phyloP scores from a whole-genome alignment of 2,329 filamentous ascomycete genomes.

The Aspergillus eucalypticola region DNA sequence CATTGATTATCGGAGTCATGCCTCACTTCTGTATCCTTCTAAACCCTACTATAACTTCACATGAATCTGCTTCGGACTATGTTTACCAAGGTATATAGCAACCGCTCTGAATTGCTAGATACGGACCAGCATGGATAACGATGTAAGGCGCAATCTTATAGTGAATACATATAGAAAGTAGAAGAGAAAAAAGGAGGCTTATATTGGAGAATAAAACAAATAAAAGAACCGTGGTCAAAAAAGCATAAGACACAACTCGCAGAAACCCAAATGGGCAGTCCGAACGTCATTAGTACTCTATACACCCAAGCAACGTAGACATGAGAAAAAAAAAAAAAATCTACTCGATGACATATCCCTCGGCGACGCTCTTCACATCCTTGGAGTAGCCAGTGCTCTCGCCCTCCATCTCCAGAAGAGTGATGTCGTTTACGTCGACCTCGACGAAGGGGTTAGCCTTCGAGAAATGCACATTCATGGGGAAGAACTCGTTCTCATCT shows the following conservation, averaged over 20 bases:
- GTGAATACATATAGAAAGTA: not conserved
- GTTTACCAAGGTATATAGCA: too few relatives aligned
- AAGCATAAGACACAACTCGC: slow-evolving; percentile 20
- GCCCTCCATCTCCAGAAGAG: slow-evolving; percentile 48
- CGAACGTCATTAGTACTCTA: slow-evolving; percentile 43
- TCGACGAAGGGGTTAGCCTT: slow-evolving; percentile 86
- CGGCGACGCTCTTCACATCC: slow-evolving; percentile 46
- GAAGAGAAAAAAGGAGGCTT: slow-evolving; percentile 7
- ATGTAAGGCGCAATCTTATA: not conserved
- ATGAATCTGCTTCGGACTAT: too few relatives aligned
- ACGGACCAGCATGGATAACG: not conserved
- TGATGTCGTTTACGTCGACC: slow-evolving; percentile 69
- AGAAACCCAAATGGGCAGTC: slow-evolving; percentile 22
- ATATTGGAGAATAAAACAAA: slow-evolving; percentile 21
- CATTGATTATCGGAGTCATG: too few relatives aligned
- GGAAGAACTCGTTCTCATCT: slow-evolving; percentile 95
- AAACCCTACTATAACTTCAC: too few relatives aligned
- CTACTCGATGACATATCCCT: slow-evolving; percentile 49
- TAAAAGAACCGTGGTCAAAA: slow-evolving; percentile 23
- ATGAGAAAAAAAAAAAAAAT: slow-evolving; percentile 19
- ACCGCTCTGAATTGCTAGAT: too few relatives aligned
- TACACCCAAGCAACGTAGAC: slow-evolving; percentile 27
- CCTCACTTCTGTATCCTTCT: too few relatives aligned
- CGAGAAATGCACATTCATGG: slow-evolving; percentile 87
- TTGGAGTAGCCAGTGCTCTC: slow-evolving; percentile 48